Percentiles rank a stretch among this genome's conserved stretches.
Evolutionary conservation across 2,329 filamentous ascomycete genomes (phyloP).

Genomic region (Colletotrichum godetiae): DNA sequence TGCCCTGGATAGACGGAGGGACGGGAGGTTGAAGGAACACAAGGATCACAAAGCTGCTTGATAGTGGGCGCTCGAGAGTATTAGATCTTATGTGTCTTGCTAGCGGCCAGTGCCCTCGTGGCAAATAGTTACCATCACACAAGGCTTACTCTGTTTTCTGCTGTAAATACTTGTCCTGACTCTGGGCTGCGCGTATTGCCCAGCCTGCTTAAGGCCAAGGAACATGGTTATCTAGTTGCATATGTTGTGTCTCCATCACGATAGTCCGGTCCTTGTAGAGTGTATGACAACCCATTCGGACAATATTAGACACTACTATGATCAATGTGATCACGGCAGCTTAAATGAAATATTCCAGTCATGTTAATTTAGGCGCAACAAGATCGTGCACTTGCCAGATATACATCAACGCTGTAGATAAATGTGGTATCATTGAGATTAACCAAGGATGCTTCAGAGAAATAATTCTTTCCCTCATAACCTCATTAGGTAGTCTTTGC

Average conservation of each 20-base stretch:
- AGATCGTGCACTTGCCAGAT: background rate
- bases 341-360: background rate
- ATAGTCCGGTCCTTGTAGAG: background rate
- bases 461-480: background rate
- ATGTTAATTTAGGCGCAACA: background rate
- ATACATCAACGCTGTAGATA: background rate
- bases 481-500: background rate
- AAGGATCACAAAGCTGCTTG: background rate
- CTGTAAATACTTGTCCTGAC: background rate
- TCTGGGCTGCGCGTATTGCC: background rate
- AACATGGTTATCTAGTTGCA: slow-evolving; percentile 19
- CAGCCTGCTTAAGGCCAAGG: background rate
- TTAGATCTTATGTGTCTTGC: background rate
- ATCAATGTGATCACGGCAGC: background rate
- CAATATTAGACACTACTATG: background rate
- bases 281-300: background rate
- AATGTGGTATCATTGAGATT: background rate
- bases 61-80: background rate
- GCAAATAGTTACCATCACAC: background rate
- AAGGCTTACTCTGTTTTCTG: background rate
- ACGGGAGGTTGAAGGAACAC: background rate
- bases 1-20: too few relatives aligned
- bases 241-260: background rate
- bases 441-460: background rate
- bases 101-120: background rate